Base-by-base conservation (phyloP, 306 rosid species). In the Cicer cuneatum region DNA sequence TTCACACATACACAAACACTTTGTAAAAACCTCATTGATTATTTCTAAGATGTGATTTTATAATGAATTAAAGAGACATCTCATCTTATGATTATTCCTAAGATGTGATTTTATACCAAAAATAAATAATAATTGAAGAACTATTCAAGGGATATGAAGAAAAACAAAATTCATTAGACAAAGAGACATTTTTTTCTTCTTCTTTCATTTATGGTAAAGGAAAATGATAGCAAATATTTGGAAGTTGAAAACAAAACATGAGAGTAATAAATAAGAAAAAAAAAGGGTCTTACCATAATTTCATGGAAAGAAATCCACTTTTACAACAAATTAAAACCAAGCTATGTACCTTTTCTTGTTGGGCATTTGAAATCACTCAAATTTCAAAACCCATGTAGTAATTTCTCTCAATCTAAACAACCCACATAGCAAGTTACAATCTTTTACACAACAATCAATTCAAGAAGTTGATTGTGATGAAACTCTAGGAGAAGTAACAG, bases 401-500 rank as follows among this genome's bases (percentile, higher is more conserved):
- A 69, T 48, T 48, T 65, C 35, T 14, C 65, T 48, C 72, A 48
- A 80, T 70, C 74, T 43, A 72, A 83, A 57, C 59, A 71, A 76
- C 67, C 74, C 73, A 85, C 58, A 59, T 63, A 42, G 63, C 54
- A 63, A 63, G 76, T 52, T 19, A 51, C 56, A 74, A 60, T 47
- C 76, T 72, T 60, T 12, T 15, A 37, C 56, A 59, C 67, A 62
- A 21, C 21, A 43, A 7, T 47, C 10, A 9, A 2, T 3, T 84
- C 86, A 90, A 80, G 93, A 83, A 53, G 89, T 78, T 11, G 93
- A 81, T 35, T 89, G 90, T 15, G 96, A 87, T 15, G 96, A 87
- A 59, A 90, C 87, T 82, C 92, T 92, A 0, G 99, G 99, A 21
- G 99, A 92, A 7, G 92, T 77, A 1, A 87, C 59, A 4, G 99